These are phyloP conservation scores for Tubosaeta sp. DNA, from an alignment of 768 basidiomycete species.

Conservation along the genomic window DNA sequence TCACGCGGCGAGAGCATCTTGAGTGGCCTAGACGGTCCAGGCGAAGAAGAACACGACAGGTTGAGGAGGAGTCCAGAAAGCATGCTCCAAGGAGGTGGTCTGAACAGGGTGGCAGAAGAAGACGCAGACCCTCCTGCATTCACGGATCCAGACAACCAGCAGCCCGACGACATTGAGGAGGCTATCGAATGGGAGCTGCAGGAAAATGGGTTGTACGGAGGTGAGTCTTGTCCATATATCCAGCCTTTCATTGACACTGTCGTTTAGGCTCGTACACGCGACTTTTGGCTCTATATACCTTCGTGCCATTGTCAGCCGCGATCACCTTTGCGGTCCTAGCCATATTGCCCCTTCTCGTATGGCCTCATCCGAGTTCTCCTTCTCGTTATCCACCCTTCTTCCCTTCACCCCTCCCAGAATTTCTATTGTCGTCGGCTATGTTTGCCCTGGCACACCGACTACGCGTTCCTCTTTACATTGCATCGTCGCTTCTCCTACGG, in stretches of 20 bases:
- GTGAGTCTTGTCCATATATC: constrained; percentile 27
- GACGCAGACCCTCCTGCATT: constrained; percentile 10
- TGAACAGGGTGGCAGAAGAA: constrained; percentile 40
- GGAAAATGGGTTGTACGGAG: constrained; percentile 47
- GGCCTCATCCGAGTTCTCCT: constrained; percentile 34
- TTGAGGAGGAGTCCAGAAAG: constrained; percentile 34
- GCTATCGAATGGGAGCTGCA: constrained; percentile 45
- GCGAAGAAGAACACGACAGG: constrained; percentile 22
- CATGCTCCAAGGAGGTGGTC: constrained; percentile 22
- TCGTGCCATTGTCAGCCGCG: constrained; percentile 54
- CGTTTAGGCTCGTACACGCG: constrained; percentile 57
- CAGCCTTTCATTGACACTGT: background rate
- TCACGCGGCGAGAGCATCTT: constrained; percentile 32
- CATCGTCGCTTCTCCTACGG: constrained; percentile 32
- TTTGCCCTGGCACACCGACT: constrained; percentile 35
- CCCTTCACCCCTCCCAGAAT: constrained; percentile 62
- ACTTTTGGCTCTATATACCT: constrained; percentile 51
- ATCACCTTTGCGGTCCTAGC: constrained; percentile 49
- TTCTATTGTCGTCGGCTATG: constrained; percentile 55
- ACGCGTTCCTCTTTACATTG: constrained; percentile 30
- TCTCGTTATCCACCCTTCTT: constrained; percentile 47
- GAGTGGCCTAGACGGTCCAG: constrained; percentile 26
- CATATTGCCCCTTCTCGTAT: constrained; percentile 45
- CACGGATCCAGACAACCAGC: constrained; percentile 10
- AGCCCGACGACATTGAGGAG: constrained; percentile 34